phyloP scores from a whole-genome alignment of 371 early-diverging fungal genomes.

The Mycotypha africana region DNA sequence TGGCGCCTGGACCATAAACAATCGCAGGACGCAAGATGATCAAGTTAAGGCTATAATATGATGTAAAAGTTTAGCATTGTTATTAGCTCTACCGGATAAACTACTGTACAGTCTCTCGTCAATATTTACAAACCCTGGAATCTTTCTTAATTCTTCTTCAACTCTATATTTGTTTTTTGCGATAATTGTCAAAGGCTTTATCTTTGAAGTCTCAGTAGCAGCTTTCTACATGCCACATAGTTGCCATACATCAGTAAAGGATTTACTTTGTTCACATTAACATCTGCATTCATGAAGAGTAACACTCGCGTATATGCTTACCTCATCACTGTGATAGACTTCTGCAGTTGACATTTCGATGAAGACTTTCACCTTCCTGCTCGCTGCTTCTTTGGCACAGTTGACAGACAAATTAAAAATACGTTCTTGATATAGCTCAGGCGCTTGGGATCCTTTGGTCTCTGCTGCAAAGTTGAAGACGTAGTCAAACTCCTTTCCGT shows the following conservation, averaged over 20 bases:
- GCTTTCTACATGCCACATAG: slow-evolving; percentile 45
- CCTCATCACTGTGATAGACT: slow-evolving; percentile 70
- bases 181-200: slow-evolving; percentile 81
- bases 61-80: too few species aligned
- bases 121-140: slow-evolving; percentile 30
- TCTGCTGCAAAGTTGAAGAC: slow-evolving; percentile 91
- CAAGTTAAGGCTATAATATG: slow-evolving; percentile 62
- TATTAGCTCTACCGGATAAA: background rate
- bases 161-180: slow-evolving; percentile 78
- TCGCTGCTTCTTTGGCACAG: slow-evolving; percentile 81
- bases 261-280: background rate
- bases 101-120: background rate
- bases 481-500: slow-evolving; percentile 71
- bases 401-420: slow-evolving; percentile 67
- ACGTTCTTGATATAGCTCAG: slow-evolving; percentile 84
- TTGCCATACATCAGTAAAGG: background rate
- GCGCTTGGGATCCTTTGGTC: slow-evolving; percentile 83
- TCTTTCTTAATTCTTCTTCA: slow-evolving; percentile 68
- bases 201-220: slow-evolving; percentile 62
- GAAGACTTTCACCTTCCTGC: slow-evolving; percentile 66
- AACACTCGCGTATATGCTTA: too few species aligned
- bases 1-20: slow-evolving; percentile 83
- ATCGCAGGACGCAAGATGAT: slow-evolving; percentile 88
- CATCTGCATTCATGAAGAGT: too few species aligned
- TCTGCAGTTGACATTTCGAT: slow-evolving; percentile 86